Base-by-base conservation (phyloP, 2,329 filamentous ascomycete genomes). In the Fusarium floridanum region DNA sequence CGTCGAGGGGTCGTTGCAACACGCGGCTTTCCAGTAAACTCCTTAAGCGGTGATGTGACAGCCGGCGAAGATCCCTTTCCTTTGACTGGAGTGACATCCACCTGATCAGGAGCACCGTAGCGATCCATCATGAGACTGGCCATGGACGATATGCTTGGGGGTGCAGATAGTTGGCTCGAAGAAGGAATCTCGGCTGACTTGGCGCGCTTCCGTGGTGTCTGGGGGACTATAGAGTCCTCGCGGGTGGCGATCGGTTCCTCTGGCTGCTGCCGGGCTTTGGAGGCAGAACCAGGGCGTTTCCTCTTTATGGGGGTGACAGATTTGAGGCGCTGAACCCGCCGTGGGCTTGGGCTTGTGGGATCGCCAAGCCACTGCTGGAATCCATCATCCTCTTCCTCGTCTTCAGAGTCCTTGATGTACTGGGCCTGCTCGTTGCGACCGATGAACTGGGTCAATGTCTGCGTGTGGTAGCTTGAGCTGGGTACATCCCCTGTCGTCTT, bases 101-200 rank as follows among this genome's bases (percentile, higher is more conserved):
- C 14, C 72, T 50, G 24, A 61, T 80, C 68, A 48, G 82, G 76
- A 53, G 82, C 80, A 39, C 81, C 84, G 67, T 86, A 85, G 9
- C 84, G 78, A 2, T 79, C 80, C 6, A 86, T 70, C 78, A 85
- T 82, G 0, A 84, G 80, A 3, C 84, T 84, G 20, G 83, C 82
- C 0, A 85, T 85, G 8, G 85, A 85, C 4, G 83, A 82, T 45
- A 76, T 48, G 5, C 84, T 84, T 27, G 83, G 82, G 0, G 85
- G 84, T 9, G 84, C 85, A 3, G 83, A 73, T 11, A 77, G 27
- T n/a, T 76, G 77, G 17, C 73, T 78, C 1, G 87, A 88, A 1
- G 85, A 86, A 2, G 86, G 86, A 8, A 88, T 84, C 70, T 87
- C 85, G 3, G 81, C 75, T 39, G 80, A 81, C 20, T 64, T 66